phyloP scores from a whole-genome alignment of 106 monocot species.

The Platanthera guangdongensis region DNA sequence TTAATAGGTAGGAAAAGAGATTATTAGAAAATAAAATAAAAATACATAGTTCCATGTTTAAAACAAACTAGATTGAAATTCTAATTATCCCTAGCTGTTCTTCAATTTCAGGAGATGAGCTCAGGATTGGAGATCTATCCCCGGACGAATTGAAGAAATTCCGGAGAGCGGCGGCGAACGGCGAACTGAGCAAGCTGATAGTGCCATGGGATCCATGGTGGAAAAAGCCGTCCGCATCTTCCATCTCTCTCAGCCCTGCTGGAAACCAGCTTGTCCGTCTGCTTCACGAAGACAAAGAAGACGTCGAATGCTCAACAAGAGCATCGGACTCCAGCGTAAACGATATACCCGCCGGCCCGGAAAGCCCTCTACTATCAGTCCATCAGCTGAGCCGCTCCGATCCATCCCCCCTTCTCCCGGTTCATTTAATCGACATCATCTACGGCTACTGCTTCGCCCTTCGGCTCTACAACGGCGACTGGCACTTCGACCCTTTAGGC shows the following conservation, averaged over 20 bases:
- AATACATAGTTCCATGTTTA: neutral
- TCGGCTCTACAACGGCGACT: constrained; percentile 86
- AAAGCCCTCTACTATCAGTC: constrained; percentile 55
- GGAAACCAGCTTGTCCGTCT: constrained; percentile 66
- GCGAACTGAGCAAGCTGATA: constrained; percentile 86
- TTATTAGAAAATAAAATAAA: neutral
- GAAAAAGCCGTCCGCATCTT: constrained; percentile 52
- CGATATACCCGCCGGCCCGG: constrained; percentile 66
- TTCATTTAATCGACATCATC: constrained; percentile 74
- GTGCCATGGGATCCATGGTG: constrained; percentile 97
- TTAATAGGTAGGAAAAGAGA: neutral
- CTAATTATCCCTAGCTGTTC: neutral
- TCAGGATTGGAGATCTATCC: constrained; percentile 67
- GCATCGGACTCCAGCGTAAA: constrained; percentile 14
- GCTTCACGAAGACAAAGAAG: constrained; percentile 13
- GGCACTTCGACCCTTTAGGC: constrained; percentile 70
- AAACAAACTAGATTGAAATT: neutral
- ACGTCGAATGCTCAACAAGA: neutral
- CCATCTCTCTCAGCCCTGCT: constrained; percentile 42
- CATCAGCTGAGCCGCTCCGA: constrained; percentile 31
- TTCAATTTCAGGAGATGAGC: constrained; percentile 42
- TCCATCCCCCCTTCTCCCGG: constrained; percentile 58
- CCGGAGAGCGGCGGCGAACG: constrained; percentile 54
- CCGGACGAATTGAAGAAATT: constrained; percentile 65
- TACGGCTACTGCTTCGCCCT: constrained; percentile 92